These are phyloP conservation scores for Diaporthe australafricana DNA, from an alignment of 2,329 filamentous ascomycete species.

Conservation along the genomic window DNA sequence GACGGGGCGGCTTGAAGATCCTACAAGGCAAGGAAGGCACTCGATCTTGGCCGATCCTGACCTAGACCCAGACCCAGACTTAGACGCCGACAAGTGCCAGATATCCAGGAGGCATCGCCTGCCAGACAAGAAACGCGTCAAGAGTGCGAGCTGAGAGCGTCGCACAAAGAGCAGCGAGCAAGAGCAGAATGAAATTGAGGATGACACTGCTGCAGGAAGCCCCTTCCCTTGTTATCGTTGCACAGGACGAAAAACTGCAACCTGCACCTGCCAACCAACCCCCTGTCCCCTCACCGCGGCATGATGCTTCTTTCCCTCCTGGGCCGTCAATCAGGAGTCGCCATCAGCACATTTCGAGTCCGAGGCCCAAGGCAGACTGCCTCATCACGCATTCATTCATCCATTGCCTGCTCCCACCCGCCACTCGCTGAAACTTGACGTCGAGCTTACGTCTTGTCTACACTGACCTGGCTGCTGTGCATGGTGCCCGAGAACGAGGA, in stretches of 20 bases:
- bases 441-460: constrained; percentile 11
- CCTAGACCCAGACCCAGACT: not conserved
- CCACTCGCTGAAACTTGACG: not conserved
- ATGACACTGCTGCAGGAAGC: not conserved
- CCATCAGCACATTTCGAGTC: not conserved
- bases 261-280: not conserved
- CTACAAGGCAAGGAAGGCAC: too few species aligned
- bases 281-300: constrained; percentile 6
- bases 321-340: constrained; percentile 18
- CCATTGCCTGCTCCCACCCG: constrained; percentile 2
- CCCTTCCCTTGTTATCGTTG: constrained; percentile 13
- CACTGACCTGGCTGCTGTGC: too few species aligned
- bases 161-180: not conserved
- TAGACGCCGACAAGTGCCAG: not conserved
- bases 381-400: constrained; percentile 7
- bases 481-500: constrained; percentile 13
- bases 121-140: not conserved
- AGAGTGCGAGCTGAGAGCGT: constrained; percentile 4
- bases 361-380: not conserved
- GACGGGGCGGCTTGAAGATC: too few species aligned
- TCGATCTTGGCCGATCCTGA: too few species aligned
- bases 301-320: constrained; percentile 18
- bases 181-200: not conserved
- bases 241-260: constrained; percentile 20
- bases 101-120: not conserved